Percentiles rank a stretch among this genome's conserved stretches.
phyloP scores from a whole-genome alignment of 345 rosid genomes.

The Hevea brasiliensis region DNA sequence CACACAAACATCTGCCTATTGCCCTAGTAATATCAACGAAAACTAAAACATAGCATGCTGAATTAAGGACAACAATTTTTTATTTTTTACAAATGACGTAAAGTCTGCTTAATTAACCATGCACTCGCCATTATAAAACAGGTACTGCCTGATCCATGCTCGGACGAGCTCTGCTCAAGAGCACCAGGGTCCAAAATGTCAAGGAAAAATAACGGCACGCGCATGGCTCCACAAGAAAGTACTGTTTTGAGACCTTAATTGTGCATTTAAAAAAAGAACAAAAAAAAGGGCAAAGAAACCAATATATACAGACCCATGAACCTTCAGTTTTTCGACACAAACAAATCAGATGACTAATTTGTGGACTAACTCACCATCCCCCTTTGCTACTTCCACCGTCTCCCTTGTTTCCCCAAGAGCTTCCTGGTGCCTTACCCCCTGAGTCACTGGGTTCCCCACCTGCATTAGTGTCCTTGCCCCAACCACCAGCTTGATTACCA shows the following conservation, averaged over 20 bases:
- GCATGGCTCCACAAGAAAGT: not conserved
- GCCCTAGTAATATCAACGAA: not conserved
- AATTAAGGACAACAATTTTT: too few relatives aligned
- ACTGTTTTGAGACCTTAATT: not conserved
- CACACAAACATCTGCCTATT: too few relatives aligned
- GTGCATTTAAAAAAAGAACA: not conserved
- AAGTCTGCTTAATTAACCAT: not conserved
- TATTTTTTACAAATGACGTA: too few relatives aligned
- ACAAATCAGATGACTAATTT: not conserved
- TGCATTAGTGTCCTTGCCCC: conserved; percentile 30
- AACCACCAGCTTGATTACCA: conserved; percentile 37
- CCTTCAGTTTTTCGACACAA: not conserved
- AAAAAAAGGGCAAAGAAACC: not conserved
- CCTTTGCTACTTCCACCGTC: conserved; percentile 33
- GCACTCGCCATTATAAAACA: not conserved
- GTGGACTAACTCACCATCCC: conserved; percentile 29
- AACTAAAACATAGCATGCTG: not conserved
- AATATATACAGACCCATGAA: conserved; percentile 11
- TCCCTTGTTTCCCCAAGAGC: conserved; percentile 36
- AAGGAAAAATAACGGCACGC: not conserved
- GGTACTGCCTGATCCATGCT: not conserved
- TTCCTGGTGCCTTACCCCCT: conserved; percentile 33
- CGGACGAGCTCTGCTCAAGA: not conserved
- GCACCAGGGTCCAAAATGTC: not conserved
- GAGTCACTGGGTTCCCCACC: conserved; percentile 12